Base-by-base conservation (phyloP, 139 green algal genomes). In the Ettlia oleoabundans region DNA sequence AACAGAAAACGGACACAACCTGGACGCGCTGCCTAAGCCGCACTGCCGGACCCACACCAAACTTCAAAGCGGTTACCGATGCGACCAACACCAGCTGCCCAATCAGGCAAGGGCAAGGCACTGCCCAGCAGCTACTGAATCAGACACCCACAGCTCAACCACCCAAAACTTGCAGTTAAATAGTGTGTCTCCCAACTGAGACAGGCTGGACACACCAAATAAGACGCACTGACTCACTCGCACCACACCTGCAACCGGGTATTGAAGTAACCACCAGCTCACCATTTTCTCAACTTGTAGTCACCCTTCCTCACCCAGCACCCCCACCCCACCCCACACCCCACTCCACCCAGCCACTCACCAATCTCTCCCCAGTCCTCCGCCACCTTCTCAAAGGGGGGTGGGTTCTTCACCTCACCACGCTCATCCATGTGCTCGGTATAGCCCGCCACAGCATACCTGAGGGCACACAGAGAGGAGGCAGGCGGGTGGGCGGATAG, bases 401-500 rank as follows among this genome's bases (percentile, higher is more conserved):
- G 80, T 5, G 80, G 68, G 38, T 80, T 58, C 42, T 66, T 74
- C 41, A 85, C 80, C 51, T 66, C 42, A 3, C 80, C 80, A 15
- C 33, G 43, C 38, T 85, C 80, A 32, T 84, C 80, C 69, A 85
- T 63, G 80, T 85, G 80, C 30, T 80, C 80, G 6, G 69, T 80
- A 41, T 76, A 79, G 58, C 80, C 80, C 0, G 55, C 69, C 9
- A 74, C 51, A n/a, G 68, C 40, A 37, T 85, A 85, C 51, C 78
- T 83, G 78, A n/a, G 33, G 1, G 30, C 33, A n/a, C 22, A 53
- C 13, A 24, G 32, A 10, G 62, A 69, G 42, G n/a, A 37, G 33
- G 18, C 26, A 21, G 28, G 71, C 21, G 71, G 42, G n/a, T 43
- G 41, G 4, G 33, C 4, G 47, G 10, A 38, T 18, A 15, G 38